Evolutionary conservation across 1,139 yeast species (phyloP), one percentile per base, ranked within the genome.

Genomic region (Meyerozyma elateridarum): DNA sequence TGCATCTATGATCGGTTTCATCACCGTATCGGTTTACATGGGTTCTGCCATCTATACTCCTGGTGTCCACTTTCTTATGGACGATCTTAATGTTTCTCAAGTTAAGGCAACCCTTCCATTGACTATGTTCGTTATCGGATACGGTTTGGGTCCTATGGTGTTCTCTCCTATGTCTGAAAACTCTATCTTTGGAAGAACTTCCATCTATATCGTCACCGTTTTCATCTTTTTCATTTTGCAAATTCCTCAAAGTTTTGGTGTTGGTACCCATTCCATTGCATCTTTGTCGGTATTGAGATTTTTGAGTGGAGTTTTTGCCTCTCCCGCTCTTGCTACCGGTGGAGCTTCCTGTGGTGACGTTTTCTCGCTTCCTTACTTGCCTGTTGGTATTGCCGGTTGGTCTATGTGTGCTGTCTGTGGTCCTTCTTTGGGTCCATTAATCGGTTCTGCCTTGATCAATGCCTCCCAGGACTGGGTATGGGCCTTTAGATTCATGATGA

Each of bases 171-270:
- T 36, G 30, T 16, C 29, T 5, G 39, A 36, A 19, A 28, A 33
- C n/a, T 31, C 39, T 6, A 55, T 56, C 13, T 66, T 77, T 34
- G 87, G 87, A 3, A 61, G 87, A 41, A 72, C 69, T 31, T 48
- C 61, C 18, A 48, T 61, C 27, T 63, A 62, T 37, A 41, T 59
- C 27, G 30, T 44, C 20, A 52, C 63, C 2, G 45, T 59, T 22
- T 49, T 59, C 36, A 32, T 61, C 5, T 61, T 53, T 38, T 45
- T 52, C 39, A 49, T 61, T 19, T 45, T 63, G 29, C 68, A 61
- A 39, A 54, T 63, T 18, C 60, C 61, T 7, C 51, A 54, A 26
- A 68, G 69, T 4, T 49, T 59, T 29, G n/a, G n/a, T n/a, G n/a
- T n/a, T n/a, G n/a, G n/a, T n/a, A 36, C 49, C 4, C 39, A 48